Percentiles rank a stretch among this genome's conserved stretches.
These are phyloP conservation scores for Neurospora pannonica DNA, from an alignment of 495 filamentous ascomycete species.

Conservation along the genomic window DNA sequence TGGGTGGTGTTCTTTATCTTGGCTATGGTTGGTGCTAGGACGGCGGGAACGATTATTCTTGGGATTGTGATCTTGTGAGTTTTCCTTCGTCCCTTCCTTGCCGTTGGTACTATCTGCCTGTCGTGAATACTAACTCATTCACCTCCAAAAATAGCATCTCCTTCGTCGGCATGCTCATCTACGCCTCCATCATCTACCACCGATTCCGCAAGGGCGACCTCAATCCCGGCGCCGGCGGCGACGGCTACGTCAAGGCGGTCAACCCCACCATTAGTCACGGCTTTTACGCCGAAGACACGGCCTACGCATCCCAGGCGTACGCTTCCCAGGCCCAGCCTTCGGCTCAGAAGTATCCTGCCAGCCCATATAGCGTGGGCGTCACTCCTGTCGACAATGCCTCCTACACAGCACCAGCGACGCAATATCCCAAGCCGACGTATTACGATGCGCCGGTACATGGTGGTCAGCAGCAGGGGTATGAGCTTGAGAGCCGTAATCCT, in stretches of 20 bases:
- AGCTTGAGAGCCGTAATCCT: background rate
- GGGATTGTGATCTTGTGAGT: conserved; percentile 15
- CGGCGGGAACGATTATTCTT: conserved; percentile 1
- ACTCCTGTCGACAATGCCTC: background rate
- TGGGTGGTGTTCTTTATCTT: conserved; percentile 16
- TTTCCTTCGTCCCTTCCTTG: background rate
- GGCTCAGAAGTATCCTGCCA: background rate
- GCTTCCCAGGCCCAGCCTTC: background rate
- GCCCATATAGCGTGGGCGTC: background rate
- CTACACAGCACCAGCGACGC: background rate
- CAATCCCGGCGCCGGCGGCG: background rate
- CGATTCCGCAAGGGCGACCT: conserved; percentile 13
- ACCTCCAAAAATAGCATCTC: conserved; percentile 10
- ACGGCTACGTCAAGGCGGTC: conserved; percentile 3
- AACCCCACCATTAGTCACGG: conserved; percentile 6
- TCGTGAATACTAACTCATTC: background rate
- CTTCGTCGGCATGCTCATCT: conserved; percentile 24
- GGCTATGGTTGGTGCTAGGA: conserved; percentile 8
- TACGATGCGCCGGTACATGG: background rate
- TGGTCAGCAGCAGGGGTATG: background rate
- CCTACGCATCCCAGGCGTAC: background rate
- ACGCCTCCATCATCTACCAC: conserved; percentile 20
- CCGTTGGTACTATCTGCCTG: background rate
- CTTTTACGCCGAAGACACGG: conserved; percentile 1
- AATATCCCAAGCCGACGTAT: background rate